Evolutionary conservation across 2,329 filamentous ascomycete species (phyloP).

Genomic region (Stagonosporopsis rhizophila): DNA sequence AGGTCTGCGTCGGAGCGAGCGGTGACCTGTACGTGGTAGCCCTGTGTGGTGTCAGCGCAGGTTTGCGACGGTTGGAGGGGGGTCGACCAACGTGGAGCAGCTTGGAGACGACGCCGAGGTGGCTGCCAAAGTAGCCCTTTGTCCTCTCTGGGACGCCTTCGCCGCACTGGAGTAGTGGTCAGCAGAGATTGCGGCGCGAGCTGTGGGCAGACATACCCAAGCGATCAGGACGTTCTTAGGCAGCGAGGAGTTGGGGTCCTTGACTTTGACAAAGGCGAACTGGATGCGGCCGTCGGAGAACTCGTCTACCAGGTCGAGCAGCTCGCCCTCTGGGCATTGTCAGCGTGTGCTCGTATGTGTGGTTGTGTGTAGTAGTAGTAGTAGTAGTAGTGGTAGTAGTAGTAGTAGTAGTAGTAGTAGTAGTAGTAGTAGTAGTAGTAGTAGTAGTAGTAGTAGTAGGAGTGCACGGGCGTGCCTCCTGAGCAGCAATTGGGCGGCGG

Average conservation of each 20-base stretch:
- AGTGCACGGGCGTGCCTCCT: too few relatives aligned
- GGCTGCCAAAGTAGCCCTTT: slow-evolving; percentile 98
- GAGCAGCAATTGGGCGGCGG: slow-evolving; percentile 15
- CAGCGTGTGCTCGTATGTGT: not conserved
- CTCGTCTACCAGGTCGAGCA: slow-evolving; percentile 88
- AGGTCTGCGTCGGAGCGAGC: slow-evolving; percentile 91
- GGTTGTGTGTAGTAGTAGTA: too few relatives aligned
- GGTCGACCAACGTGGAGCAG: slow-evolving; percentile 72
- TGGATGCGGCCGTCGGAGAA: slow-evolving; percentile 97
- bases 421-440: too few relatives aligned
- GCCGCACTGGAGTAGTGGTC: slow-evolving; percentile 68
- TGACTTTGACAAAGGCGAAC: slow-evolving; percentile 96
- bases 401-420: too few relatives aligned
- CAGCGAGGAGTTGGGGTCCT: slow-evolving; percentile 87
- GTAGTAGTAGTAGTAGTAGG: too few relatives aligned
- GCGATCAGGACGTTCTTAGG: slow-evolving; percentile 93
- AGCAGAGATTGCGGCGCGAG: slow-evolving; percentile 1
- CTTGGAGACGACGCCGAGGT: slow-evolving; percentile 87
- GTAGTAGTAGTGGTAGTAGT: too few relatives aligned
- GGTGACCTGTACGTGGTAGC: slow-evolving; percentile 97
- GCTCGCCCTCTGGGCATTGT: slow-evolving; percentile 76
- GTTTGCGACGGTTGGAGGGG: slow-evolving; percentile 4
- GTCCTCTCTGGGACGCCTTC: slow-evolving; percentile 98
- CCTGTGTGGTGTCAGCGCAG: slow-evolving; percentile 54
- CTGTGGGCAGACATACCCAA: slow-evolving; percentile 64